These are phyloP conservation scores for Rhodamnia argentea DNA, from an alignment of 345 rosid species.

Conservation along the genomic window DNA sequence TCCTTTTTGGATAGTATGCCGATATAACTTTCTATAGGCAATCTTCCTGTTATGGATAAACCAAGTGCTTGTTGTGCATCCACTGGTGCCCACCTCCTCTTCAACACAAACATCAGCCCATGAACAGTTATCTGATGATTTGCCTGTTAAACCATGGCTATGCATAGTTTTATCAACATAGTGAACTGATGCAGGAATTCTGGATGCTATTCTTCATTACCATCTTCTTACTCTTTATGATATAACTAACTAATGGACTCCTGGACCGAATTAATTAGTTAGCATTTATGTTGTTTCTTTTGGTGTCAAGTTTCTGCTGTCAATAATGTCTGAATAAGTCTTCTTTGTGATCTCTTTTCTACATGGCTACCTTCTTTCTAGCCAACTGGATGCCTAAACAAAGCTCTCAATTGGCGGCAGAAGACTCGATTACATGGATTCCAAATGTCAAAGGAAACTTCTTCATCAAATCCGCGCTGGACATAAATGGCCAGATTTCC, in stretches of 20 bases:
- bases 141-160: neutral
- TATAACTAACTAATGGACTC: neutral
- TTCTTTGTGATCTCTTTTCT: neutral
- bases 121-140: neutral
- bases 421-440: neutral
- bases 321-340: neutral
- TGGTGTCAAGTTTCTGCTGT: neutral
- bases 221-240: neutral
- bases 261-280: neutral
- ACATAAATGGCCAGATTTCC: neutral
- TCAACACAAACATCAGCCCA: neutral
- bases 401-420: neutral
- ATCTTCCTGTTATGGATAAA: neutral
- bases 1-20: neutral
- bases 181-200: neutral
- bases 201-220: neutral
- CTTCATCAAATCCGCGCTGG: neutral
- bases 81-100: neutral
- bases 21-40: neutral
- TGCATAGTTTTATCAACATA: neutral
- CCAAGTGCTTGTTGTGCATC: neutral
- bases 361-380: neutral
- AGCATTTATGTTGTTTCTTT: neutral
- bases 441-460: neutral
- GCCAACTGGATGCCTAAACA: conserved; percentile 1